Evolutionary conservation across 164 flowering plant genomes (phyloP), one percentile per base, ranked within the genome.

Genomic region (Houttuynia cordata): DNA sequence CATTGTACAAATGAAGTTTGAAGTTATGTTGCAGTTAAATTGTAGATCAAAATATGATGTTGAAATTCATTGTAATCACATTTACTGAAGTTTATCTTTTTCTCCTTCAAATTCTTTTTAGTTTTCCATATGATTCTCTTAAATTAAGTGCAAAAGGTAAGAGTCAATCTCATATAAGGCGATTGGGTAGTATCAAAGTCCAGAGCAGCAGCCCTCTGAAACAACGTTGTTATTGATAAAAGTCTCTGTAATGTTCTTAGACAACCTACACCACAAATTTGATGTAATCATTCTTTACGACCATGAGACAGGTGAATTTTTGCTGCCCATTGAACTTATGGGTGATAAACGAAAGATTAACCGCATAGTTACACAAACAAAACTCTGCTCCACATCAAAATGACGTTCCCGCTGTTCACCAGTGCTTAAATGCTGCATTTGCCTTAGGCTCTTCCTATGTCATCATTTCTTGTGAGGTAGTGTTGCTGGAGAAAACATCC

Each of bases 401-500:
- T 45, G 17, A 45, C 14, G 13, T 30, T 30, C 37, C 37, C 37
- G 37, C 37, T 30, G 37, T 30, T 30, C 37, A 30, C 37, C 14
- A 10, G 17, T 45, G 49, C 49, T 12, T 17, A 45, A 45, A 45
- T 10, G 49, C 14, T 45, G 17, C 49, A 10, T 12, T 10, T 8
- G 2, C 8, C 8, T 45, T 12, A 45, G 17, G 49, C 49, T 45
- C 14, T 52, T 40, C 53, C 24, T 67, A 67, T 1, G 42, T 45
- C 15, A 62, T 47, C 41, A 57, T 41, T 19, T 68, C 77, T 53
- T 58, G 68, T 40, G 71, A 64, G 6, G 57, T 23, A 39, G 37
- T 66, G 51, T 24, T 49, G 3, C 62, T 51, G 19, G 70, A 57
- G n/a, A 64, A 61, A 67, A 52, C 62, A 10, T 68, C 74, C 39